Evolutionary conservation across 768 basidiomycete genomes (phyloP).

Genomic region (Hypholoma sublateritium): DNA sequence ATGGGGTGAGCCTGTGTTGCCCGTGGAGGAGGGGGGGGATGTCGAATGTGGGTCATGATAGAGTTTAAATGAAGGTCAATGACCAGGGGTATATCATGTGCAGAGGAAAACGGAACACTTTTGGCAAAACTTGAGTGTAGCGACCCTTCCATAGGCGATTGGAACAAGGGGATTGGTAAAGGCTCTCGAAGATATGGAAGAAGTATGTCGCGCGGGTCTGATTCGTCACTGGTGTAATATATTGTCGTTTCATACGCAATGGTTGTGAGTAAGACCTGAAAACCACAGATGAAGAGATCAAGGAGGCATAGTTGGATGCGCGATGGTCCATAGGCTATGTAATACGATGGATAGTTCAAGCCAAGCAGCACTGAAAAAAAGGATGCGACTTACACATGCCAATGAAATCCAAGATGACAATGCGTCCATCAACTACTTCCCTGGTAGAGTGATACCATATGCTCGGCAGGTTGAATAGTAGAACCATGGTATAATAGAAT

Average conservation of each 20-base stretch:
- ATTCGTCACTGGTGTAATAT: conserved; percentile 35
- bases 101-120: conserved; percentile 13
- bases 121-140: conserved; percentile 20
- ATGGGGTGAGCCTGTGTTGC: conserved; percentile 28
- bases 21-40: conserved; percentile 39
- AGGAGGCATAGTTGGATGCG: conserved; percentile 63
- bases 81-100: conserved; percentile 43
- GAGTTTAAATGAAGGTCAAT: conserved; percentile 61
- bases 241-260: conserved; percentile 67
- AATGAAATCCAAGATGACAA: conserved; percentile 75
- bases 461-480: conserved; percentile 56
- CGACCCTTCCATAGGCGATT: conserved; percentile 6
- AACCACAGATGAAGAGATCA: conserved; percentile 63
- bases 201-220: conserved; percentile 40
- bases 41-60: conserved; percentile 56
- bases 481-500: conserved; percentile 60
- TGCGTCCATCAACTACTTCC: conserved; percentile 55
- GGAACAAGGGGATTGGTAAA: conserved; percentile 20
- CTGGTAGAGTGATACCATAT: conserved; percentile 61
- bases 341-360: not conserved
- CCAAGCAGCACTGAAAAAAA: conserved; percentile 9
- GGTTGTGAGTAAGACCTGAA: conserved; percentile 66
- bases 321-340: conserved; percentile 58
- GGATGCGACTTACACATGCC: conserved; percentile 57
- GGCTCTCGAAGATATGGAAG: conserved; percentile 22